Percentiles rank a stretch among this genome's conserved stretches.
These are phyloP conservation scores for Neltuma alba DNA, from an alignment of 306 rosid genomes.

Conservation along the genomic window DNA sequence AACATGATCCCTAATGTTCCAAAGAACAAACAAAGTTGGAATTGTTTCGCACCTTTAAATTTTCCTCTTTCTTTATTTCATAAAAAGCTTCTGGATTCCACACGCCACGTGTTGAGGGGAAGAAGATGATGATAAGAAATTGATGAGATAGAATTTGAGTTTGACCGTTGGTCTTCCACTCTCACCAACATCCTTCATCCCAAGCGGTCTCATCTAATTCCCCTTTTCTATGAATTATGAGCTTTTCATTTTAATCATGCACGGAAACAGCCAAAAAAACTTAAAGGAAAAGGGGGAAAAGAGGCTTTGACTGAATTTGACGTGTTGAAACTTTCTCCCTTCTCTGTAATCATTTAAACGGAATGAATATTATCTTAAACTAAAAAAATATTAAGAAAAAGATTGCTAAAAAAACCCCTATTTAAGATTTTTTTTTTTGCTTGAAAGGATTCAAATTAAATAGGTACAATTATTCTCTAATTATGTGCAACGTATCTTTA, in stretches of 20 bases:
- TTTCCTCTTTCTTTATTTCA: background rate
- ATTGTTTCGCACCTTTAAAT: slow-evolving; percentile 2
- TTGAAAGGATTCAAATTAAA: no score
- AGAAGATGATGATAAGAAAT: slow-evolving; percentile 23
- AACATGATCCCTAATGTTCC: background rate
- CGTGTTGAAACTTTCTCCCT: slow-evolving; percentile 15
- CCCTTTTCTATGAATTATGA: slow-evolving; percentile 35
- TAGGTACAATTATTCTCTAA: no score
- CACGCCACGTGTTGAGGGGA: slow-evolving; percentile 24
- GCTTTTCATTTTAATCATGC: slow-evolving; percentile 40
- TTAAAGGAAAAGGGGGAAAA: slow-evolving; percentile 29
- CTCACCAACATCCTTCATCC: slow-evolving; percentile 37
- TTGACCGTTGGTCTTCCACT: slow-evolving; percentile 63
- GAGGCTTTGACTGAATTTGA: slow-evolving; percentile 37
- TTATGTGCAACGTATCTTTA: no score
- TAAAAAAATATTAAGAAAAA: no score
- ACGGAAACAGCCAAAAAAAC: slow-evolving; percentile 22
- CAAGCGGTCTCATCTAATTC: slow-evolving; percentile 27
- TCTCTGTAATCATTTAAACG: background rate
- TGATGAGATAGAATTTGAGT: slow-evolving; percentile 14
- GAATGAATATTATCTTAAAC: background rate
- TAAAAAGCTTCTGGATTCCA: slow-evolving; percentile 35
- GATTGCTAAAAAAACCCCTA: no score
- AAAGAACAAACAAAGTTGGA: background rate
- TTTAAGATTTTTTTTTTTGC: no score